Base-by-base conservation (phyloP, 1,139 yeast species). In the Torulaspora pretoriensis region DNA sequence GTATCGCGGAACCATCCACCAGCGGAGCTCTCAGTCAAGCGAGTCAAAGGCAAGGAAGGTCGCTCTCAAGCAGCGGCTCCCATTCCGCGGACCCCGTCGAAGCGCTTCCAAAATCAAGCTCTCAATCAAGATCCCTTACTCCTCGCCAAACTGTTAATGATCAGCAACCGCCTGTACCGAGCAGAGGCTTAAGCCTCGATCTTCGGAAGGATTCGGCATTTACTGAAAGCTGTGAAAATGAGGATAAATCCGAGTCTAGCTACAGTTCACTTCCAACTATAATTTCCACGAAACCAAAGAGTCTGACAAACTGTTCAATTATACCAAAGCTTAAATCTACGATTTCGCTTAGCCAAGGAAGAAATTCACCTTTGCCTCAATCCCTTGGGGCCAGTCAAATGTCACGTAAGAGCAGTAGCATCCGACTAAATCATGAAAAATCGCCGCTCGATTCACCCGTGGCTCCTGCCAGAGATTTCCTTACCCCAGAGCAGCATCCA, bases 121-220 rank as follows among this genome's bases (percentile, higher is more conserved):
- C 46, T 8, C 37, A 38, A 6, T 68, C 74, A 4, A 63, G 73
- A 35, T 66, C 73, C 1, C 55, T 68, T 4, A 71, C 75, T 0
- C 74, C 75, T 5, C 63, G 56, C 36, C 68, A 65, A 42, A 44
- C 56, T 38, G 37, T 53, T 46, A 34, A 44, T 9, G 47, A 45
- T 40, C 32, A 28, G 10, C 40, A 26, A 12, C 37, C 24, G 8
- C 9, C 37, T 6, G 10, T 29, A 29, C 34, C 47, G 7, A 37
- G 38, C 22, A 42, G 31, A 19, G 14, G 14, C 3, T n/a, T 22
- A 24, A 26, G 35, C 26, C 12, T 27, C 7, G 38, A 32, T 23
- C 27, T 29, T 6, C 35, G 16, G 14, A 43, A 31, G 22, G 36
- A 43, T 10, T 14, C 19, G 9, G 23, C 26, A 8, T 30, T 14